Evolutionary conservation across 1,284 basidiomycete genomes (phyloP).

Genomic region (Abortiporus biennis): DNA sequence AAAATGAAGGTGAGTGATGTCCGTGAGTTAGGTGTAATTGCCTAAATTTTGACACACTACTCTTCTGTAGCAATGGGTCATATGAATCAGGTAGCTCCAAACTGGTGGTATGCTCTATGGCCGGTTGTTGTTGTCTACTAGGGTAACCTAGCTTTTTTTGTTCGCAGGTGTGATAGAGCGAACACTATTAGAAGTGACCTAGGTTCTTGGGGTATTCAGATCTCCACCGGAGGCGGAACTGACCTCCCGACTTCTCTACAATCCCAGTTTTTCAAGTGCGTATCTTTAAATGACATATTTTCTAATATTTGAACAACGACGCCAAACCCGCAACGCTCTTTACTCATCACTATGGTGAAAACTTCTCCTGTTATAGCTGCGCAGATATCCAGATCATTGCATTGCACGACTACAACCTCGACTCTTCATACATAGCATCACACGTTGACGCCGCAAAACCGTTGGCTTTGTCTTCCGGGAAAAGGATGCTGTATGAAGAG

Average conservation of each 20-base stretch:
- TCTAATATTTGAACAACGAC: not conserved
- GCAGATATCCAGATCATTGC: conserved; percentile 23
- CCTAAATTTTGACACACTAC: not conserved
- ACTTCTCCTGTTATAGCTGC: conserved; percentile 13
- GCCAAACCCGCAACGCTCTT: not conserved
- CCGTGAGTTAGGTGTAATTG: not conserved
- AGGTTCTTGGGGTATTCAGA: conserved; percentile 17
- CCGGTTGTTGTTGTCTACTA: not conserved
- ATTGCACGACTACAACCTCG: conserved; percentile 24
- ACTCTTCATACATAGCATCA: conserved; percentile 22
- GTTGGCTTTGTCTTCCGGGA: conserved; percentile 19
- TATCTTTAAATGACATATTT: not conserved
- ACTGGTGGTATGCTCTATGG: conserved; percentile 15
- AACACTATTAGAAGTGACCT: conserved; percentile 16
- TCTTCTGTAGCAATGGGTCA: conserved; percentile 14
- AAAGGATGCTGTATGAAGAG: conserved; percentile 24
- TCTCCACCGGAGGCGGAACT: conserved; percentile 25
- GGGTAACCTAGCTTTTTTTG: not conserved
- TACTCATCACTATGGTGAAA: not conserved
- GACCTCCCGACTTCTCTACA: conserved; percentile 15
- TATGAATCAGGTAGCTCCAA: conserved; percentile 19
- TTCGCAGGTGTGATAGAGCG: conserved; percentile 21
- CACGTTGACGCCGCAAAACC: conserved; percentile 22
- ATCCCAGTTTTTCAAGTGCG: conserved; percentile 11
- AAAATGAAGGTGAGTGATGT: conserved; percentile 19